Evolutionary conservation across 176 grass and related monocot species (phyloP), one percentile per base, ranked within the genome.

Genomic region (Oryza meyeriana): DNA sequence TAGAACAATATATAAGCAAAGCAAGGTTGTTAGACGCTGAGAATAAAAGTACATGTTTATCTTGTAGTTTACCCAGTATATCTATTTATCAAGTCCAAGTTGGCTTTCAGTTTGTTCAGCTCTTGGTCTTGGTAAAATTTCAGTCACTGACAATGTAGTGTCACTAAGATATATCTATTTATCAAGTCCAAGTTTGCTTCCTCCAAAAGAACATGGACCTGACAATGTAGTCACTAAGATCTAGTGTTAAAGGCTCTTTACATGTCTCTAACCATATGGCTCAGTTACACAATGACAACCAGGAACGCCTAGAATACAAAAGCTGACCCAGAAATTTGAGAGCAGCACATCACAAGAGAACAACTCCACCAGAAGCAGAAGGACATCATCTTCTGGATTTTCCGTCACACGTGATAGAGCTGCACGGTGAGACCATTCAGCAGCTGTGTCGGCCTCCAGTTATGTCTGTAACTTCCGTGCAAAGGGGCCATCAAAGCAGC

Each of bases 401-500:
- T n/a, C n/a, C n/a, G n/a, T n/a, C n/a, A 17, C 4, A 34, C 66
- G 16, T 92, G 81, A 25, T 91, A 91, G 44, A 94, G 59, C 68
- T 88, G 74, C 62, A 94, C 90, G 1, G 25, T 55, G 36, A 92
- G 88, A 34, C 68, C 92, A 29, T 95, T 91, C 39, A 88, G 6
- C 2, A 64, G 59, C 17, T 98, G 86, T 1, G 61, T 64, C 2
- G 89, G 96, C 78, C 96, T 93, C 30, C 88, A 62, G 44, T 95
- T 94, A 39, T 78, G 80, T 62, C 28, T 72, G 76, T 84, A 91
- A 65, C 87, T 88, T 39, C 64, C 58, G 36, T 84, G 47, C 76
- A 95, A 42, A 79, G 91, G 91, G 50, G 82, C 83, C 75, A 82
- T 84, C 82, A 95, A 25, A 78, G 81, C 92, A 71, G 64, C 88